These are phyloP conservation scores for Endothia cerciana DNA, from an alignment of 2,329 filamentous ascomycete genomes.

Conservation along the genomic window DNA sequence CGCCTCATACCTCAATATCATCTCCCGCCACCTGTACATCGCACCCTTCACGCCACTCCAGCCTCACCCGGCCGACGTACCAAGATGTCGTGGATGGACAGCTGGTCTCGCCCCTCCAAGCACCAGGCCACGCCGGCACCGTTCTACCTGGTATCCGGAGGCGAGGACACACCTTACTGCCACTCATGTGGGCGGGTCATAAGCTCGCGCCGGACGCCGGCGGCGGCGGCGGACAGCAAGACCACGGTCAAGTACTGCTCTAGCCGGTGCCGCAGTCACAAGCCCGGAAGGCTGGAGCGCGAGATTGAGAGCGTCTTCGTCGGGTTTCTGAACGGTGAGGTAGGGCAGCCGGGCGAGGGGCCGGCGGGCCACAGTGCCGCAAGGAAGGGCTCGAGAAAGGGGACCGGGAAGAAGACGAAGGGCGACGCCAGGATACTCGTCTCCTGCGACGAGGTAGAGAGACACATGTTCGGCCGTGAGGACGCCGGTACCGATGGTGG, in stretches of 20 bases:
- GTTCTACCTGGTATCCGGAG: slow-evolving; percentile 53
- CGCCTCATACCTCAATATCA: not conserved
- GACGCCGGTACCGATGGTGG: slow-evolving; percentile 45
- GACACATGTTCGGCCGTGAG: slow-evolving; percentile 50
- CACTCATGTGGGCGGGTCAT: slow-evolving; percentile 61
- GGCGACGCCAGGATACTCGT: slow-evolving; percentile 56
- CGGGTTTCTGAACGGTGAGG: slow-evolving; percentile 36
- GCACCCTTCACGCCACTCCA: not conserved
- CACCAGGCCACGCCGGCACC: slow-evolving; percentile 52
- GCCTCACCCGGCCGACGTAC: not conserved
- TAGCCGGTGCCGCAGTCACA: slow-evolving; percentile 54
- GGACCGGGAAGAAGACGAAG: slow-evolving; percentile 45
- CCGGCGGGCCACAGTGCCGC: not conserved
- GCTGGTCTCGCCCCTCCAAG: slow-evolving; percentile 46
- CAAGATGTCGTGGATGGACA: slow-evolving; percentile 48
- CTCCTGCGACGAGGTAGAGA: slow-evolving; percentile 54
- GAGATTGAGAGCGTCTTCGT: slow-evolving; percentile 57
- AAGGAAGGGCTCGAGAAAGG: slow-evolving; percentile 26
- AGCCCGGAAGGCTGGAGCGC: slow-evolving; percentile 53
- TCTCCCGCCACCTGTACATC: not conserved
- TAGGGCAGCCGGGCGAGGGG: not conserved
- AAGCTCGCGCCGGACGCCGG: slow-evolving; percentile 39
- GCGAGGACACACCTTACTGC: slow-evolving; percentile 57
- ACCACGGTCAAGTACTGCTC: slow-evolving; percentile 59
- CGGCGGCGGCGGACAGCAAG: slow-evolving; percentile 5